Evolutionary conservation across 306 rosid species (phyloP), one percentile per base, ranked within the genome.

Genomic region (Datisca glomerata): DNA sequence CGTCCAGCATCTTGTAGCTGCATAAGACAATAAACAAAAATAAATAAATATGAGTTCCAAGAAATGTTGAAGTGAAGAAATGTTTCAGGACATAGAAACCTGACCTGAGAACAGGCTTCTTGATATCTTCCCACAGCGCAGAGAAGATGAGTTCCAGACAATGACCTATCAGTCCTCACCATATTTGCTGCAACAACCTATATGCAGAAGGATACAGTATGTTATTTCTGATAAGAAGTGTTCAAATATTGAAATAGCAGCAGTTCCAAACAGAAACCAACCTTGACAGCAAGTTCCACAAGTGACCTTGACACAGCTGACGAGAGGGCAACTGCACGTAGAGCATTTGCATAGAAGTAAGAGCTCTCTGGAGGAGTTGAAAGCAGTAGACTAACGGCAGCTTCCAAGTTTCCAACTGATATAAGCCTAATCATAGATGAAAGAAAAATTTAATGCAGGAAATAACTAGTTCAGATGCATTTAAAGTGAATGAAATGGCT

Each of bases 1-100:
- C 92, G 76, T 29, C 98, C 98, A 44, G 96, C 96, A 55, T 91
- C 98, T 78, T 91, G 98, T 54, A 91, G 95, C 98, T 91, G 85
- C 69, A 64, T 25, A 36, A 43, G n/a, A n/a, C n/a, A n/a, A n/a
- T n/a, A n/a, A n/a, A n/a, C n/a, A n/a, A n/a, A n/a, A n/a, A n/a
- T n/a, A n/a, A n/a, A n/a, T n/a, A n/a, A n/a, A n/a, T n/a, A n/a
- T n/a, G n/a, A n/a, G n/a, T n/a, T n/a, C n/a, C n/a, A n/a, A n/a
- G n/a, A n/a, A n/a, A n/a, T n/a, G n/a, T n/a, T 18, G 24, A 33
- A 19, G 10, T 1, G 5, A 23, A 25, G 19, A n/a, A 20, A 35
- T 22, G 11, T 23, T 57, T n/a, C n/a, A n/a, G n/a, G n/a, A n/a
- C n/a, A n/a, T n/a, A n/a, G 12, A 41, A 53, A 24, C 49, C 66